Base-by-base conservation (phyloP, 805 yeast genomes). In the Myxozyma mucilagina region DNA sequence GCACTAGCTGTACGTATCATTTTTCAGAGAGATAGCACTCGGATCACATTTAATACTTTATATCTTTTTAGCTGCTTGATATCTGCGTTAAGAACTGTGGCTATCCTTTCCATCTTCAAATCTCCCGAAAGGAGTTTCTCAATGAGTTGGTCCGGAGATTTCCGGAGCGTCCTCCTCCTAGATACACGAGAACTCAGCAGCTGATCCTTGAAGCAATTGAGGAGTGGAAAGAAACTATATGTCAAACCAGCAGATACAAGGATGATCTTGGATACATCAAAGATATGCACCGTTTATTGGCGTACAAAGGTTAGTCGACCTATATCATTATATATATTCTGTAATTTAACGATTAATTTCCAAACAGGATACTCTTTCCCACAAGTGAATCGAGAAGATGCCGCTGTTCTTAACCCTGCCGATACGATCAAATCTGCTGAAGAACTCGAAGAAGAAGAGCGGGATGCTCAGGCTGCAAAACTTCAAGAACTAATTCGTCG, bases 51-150 rank as follows among this genome's bases (percentile, higher is more conserved):
- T 16, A 13, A 18, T 38, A 8, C 45, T 13, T 7, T 24, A 16
- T 38, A 13, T n/a, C 41, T 41, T n/a, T 8, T 11, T 71, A 41
- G 68, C 70, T 83, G 53, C 81, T 94, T 63, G 99, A 94, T 72
- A 90, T 90, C 56, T 78, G 94, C 68, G 99, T 94, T 56, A 94
- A 94, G 76, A 94, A 94, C 78, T 94, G 99, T 77, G 99, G 98
- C 4, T 94, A 93, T 74, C 97, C 99, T 7, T 84, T 94, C 76
- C 99, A 94, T 67, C 79, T 94, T 51, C 99, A 94, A 76, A 90
- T 94, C 56, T 89, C 97, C 3, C 83, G 98, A 62, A 92, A 94
- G 75, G 98, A 93, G 73, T 94, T 94, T 69, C 80, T 94, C 70
- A 94, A 94, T 73, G 97, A 90, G 71, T 81, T 94, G 70, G 99